Percentiles rank a stretch among this genome's conserved stretches.
phyloP scores from a whole-genome alignment of 2,329 filamentous ascomycete species.

The Hawksworthiomyces lignivorus region DNA sequence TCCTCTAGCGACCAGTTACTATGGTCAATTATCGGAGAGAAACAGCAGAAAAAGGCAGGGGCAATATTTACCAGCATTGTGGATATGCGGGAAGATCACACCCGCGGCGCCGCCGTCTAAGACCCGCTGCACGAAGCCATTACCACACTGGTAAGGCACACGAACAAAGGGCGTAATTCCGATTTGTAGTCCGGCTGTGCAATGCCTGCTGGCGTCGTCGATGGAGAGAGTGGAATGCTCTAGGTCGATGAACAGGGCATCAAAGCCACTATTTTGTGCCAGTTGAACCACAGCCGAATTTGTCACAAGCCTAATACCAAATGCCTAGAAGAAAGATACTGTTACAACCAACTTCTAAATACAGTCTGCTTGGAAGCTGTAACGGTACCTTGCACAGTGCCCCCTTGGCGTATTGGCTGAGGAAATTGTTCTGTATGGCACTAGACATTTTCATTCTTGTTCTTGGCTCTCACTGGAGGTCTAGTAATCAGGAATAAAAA shows the following conservation, averaged over 20 bases:
- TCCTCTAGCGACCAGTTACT: constrained; percentile 17
- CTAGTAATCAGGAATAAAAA: too few species aligned
- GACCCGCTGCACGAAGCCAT: constrained; percentile 25
- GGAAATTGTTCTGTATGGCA: too few species aligned
- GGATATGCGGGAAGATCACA: constrained; percentile 23
- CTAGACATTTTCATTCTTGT: too few species aligned
- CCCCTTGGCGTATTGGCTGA: too few species aligned
- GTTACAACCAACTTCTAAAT: too few species aligned
- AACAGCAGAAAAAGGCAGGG: too few species aligned
- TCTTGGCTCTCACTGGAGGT: too few species aligned
- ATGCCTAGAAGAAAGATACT: constrained; percentile 16
- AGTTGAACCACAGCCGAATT: constrained; percentile 24
- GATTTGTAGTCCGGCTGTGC: constrained; percentile 17
- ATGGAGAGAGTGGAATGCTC: constrained; percentile 27
- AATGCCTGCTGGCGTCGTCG: constrained; percentile 23
- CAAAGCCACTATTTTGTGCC: constrained; percentile 26
- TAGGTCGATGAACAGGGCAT: constrained; percentile 31
- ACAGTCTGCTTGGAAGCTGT: too few species aligned
- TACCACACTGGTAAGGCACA: constrained; percentile 25
- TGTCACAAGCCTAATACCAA: constrained; percentile 23
- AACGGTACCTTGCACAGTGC: too few species aligned
- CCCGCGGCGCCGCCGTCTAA: constrained; percentile 27
- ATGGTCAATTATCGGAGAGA: too few species aligned
- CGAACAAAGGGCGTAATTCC: constrained; percentile 26
- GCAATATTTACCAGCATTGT: too few species aligned